These are phyloP conservation scores for Artemisia annua DNA, from an alignment of 129 eudicot species.

Conservation along the genomic window DNA sequence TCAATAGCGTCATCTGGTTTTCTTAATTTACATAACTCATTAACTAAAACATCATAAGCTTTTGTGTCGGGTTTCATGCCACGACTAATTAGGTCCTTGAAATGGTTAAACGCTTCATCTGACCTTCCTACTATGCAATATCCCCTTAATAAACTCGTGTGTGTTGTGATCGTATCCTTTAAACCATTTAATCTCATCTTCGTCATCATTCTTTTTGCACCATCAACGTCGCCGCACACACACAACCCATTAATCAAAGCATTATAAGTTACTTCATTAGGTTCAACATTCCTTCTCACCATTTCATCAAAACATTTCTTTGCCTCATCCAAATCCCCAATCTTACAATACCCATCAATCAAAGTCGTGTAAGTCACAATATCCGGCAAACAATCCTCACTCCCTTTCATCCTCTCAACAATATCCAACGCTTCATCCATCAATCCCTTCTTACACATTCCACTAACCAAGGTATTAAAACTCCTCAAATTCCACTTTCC, in stretches of 20 bases:
- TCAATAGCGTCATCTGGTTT: slow-evolving; percentile 45
- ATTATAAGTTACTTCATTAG: slow-evolving; percentile 52
- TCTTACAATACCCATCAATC: slow-evolving; percentile 64
- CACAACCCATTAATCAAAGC: slow-evolving; percentile 53
- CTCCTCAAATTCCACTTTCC: slow-evolving; percentile 38
- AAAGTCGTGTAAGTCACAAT: slow-evolving; percentile 48
- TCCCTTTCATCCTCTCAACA: slow-evolving; percentile 38
- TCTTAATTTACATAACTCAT: slow-evolving; percentile 50
- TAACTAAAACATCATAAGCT: slow-evolving; percentile 44
- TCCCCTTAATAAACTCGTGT: slow-evolving; percentile 61
- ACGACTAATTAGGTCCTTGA: slow-evolving; percentile 40
- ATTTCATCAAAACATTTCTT: slow-evolving; percentile 46
- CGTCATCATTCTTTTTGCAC: slow-evolving; percentile 49
- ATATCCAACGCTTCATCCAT: slow-evolving; percentile 35
- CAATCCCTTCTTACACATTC: slow-evolving; percentile 54
- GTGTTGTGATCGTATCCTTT: slow-evolving; percentile 47
- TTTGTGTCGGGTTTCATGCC: slow-evolving; percentile 50
- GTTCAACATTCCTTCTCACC: slow-evolving; percentile 40
- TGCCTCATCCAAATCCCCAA: slow-evolving; percentile 47
- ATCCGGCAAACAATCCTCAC: slow-evolving; percentile 47
- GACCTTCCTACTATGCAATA: slow-evolving; percentile 50
- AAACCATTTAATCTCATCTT: slow-evolving; percentile 59
- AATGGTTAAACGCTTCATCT: slow-evolving; percentile 49
- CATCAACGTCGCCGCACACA: slow-evolving; percentile 50
- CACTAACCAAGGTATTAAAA: slow-evolving; percentile 45